Evolutionary conservation across 441 rosid species (phyloP), one percentile per base, ranked within the genome.

Genomic region (Gossypium schwendimanii): DNA sequence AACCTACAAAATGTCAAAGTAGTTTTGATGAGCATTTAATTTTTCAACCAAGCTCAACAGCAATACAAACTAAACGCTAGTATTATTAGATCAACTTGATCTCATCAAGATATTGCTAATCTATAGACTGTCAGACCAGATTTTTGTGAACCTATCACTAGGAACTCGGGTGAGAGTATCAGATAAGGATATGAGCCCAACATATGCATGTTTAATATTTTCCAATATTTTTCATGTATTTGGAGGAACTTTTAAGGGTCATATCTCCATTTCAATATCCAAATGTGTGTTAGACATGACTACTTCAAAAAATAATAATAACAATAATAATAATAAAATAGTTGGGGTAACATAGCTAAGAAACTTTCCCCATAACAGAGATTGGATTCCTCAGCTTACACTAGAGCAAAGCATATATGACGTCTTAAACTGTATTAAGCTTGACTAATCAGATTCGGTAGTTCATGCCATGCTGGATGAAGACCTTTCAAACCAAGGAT

Each of bases 371-470:
- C 33, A 24, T 24, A 49, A 52, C 24, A 18, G n/a, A 18, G 28
- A 33, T 9, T 2, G 36, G 18, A 23, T 15, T 58, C 15, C 15
- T 41, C 55, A 58, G 21, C 15, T 39, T 66, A 49, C n/a, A 33
- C 24, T 61, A 61, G 12, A 31, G 24, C 8, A 3, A 62, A 33
- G n/a, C 21, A 70, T 39, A 45, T 15, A 24, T 44, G 50, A 41
- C 24, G 26, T 59, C 45, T 44, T 41, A 44, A 44, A 44, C 66
- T 24, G 67, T 71, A 60, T 17, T 45, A 71, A 45, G 31, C 28
- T 59, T 59, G 66, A 71, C 74, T 60, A 60, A 71, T 71, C 24
- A 59, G 44, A 23, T 24, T 71, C 49, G 15, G 60, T 59, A 24
- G 54, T n/a, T 41, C n/a, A 47, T 71, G 66, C 54, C 39, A 41